Base-by-base conservation (phyloP, 441 rosid genomes). In the Gossypium gossypioides region DNA sequence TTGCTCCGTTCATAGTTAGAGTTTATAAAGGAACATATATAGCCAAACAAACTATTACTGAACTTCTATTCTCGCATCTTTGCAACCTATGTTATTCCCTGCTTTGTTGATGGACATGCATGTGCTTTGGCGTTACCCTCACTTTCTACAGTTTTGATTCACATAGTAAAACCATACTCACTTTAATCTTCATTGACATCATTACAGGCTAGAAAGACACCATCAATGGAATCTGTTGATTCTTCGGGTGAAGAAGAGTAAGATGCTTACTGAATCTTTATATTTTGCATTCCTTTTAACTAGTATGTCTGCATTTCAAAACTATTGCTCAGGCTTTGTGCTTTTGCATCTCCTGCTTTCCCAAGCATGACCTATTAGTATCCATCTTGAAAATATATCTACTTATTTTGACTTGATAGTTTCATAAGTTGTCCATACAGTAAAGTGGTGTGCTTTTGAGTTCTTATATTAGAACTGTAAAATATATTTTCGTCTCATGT, bases 191-290 rank as follows among this genome's bases (percentile, higher is more conserved):
- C 56, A 6, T 68, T 57, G 10, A 8, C n/a, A 44, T 56, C 59
- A 77, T 83, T 72, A 40, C 95, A 95, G 99, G 88, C 81, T 57
- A 86, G 97, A 75, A 95, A 92, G 89, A 85, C 90, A 72, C 86
- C 89, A 0, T 92, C 97, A 44, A 74, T 85, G 84, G 96, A 92
- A 68, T 95, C 97, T 4, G 89, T 91, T 81, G 99, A 89, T 86
- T 95, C 91, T 79, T 92, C 97, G 50, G 96, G 98, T 32, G 97
- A 92, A 86, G 97, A 95, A 86, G 99, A 92, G 99, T 95, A 87
- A 88, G 99, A 74, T 77, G 50, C 62, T 76, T 56, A 56, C 75
- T 76, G 66, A 55, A 21, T 19, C 22, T 65, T 15, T 29, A 74
- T 25, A 64, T 22, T 79, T 27, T 75, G 66, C 40, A 32, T 61